Percentiles rank a stretch among this genome's conserved stretches.
Conservation (phyloP, 495 filamentous ascomycete genomes). For the Talaromyces wortmannii region DNA sequence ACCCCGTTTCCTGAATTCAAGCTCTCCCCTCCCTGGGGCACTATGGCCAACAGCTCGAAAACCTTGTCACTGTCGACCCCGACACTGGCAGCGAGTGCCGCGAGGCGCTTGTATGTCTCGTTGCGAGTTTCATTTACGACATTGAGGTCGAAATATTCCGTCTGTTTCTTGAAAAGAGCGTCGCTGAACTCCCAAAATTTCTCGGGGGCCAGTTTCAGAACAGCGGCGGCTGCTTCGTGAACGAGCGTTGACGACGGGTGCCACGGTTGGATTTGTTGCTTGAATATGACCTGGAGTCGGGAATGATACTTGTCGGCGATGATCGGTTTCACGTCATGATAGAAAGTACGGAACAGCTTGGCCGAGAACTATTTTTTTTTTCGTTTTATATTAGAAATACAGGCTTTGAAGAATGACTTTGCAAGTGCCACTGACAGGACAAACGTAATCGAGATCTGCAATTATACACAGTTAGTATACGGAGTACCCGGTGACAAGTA, state of each 20-base stretch:
- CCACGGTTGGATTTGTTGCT: slow-evolving; percentile 93
- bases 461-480: too few species aligned
- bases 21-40: slow-evolving; percentile 51
- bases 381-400: slow-evolving; percentile 1
- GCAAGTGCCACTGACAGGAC: slow-evolving; percentile 46
- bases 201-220: slow-evolving; percentile 56
- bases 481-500: too few species aligned
- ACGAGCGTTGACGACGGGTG: slow-evolving; percentile 82
- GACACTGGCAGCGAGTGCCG: slow-evolving; percentile 56
- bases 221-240: slow-evolving; percentile 82
- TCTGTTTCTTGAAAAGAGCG: slow-evolving; percentile 63
- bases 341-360: slow-evolving; percentile 69
- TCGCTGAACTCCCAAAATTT: slow-evolving; percentile 75
- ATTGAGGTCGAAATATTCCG: slow-evolving; percentile 71
- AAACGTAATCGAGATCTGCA: slow-evolving; percentile 76
- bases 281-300: slow-evolving; percentile 67
- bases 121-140: slow-evolving; percentile 80
- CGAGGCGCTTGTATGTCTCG: slow-evolving; percentile 71
- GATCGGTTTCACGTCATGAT: slow-evolving; percentile 48
- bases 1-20: slow-evolving; percentile 70
- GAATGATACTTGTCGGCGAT: slow-evolving; percentile 49
- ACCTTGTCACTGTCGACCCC: slow-evolving; percentile 62
- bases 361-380: slow-evolving; percentile 40
- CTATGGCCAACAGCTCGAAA: slow-evolving; percentile 57
- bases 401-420: not conserved